A percentile compares a stretch with the other conserved stretches of the same genome.
Conservation (phyloP, 805 yeast species). For the Dipodascopsis tothii region DNA sequence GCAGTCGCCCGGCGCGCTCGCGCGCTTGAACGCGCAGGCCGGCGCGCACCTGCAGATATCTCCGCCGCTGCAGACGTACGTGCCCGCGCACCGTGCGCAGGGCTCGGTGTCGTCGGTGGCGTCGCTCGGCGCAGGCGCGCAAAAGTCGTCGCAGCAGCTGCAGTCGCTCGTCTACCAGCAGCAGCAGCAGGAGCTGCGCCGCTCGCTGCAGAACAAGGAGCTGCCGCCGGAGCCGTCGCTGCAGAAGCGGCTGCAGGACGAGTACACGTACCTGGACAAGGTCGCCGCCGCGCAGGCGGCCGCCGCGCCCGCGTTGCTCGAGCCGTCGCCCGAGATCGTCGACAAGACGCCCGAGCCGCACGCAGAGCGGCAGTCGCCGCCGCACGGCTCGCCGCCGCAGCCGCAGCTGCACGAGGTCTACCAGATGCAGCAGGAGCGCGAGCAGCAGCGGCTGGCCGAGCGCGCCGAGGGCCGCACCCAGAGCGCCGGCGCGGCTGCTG, state of each 20-base stretch:
- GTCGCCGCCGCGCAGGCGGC: neutral
- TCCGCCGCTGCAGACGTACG: neutral
- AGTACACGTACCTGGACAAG: neutral
- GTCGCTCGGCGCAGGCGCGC: neutral
- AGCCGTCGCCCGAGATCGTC: neutral
- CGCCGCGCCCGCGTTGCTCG: neutral
- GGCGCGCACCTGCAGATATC: neutral
- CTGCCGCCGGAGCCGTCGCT: constrained; percentile 17
- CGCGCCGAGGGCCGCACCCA: neutral
- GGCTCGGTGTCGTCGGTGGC: neutral
- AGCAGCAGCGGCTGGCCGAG: neutral
- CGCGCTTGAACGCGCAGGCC: no score
- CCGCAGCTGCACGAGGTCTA: neutral
- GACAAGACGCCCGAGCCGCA: neutral
- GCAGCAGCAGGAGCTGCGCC: constrained; percentile 1
- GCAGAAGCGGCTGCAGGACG: neutral
- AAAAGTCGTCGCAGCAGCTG: neutral
- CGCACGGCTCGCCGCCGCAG: neutral
- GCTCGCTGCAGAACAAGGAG: constrained; percentile 10
- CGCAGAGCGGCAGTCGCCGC: neutral
- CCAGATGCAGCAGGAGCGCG: neutral
- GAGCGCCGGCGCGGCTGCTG: neutral
- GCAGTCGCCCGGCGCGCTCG: neutral
- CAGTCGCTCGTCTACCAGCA: neutral
- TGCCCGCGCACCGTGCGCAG: neutral